Percentiles rank a stretch among this genome's conserved stretches.
Evolutionary conservation across 352 stramenopile genomes (phyloP).

Genomic region (Phytophthora fragariae): DNA sequence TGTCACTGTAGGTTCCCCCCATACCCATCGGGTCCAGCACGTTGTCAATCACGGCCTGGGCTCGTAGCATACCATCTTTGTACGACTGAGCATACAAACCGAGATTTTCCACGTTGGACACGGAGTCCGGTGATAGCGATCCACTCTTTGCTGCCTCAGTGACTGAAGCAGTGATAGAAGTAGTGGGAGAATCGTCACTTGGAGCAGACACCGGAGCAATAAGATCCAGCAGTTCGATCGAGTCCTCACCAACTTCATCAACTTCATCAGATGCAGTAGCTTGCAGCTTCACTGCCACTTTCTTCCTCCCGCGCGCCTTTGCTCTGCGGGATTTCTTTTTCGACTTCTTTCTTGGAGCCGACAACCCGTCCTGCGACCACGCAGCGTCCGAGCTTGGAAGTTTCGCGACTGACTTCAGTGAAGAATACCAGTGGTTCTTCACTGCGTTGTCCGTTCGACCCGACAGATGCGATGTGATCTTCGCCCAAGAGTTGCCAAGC

Average conservation of each 20-base stretch:
- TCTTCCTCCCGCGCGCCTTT: constrained; percentile 13
- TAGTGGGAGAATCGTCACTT: not conserved
- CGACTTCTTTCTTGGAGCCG: constrained; percentile 14
- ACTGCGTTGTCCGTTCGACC: constrained; percentile 97
- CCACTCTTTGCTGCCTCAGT: constrained; percentile 15
- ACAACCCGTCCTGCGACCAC: not conserved
- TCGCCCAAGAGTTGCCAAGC: constrained; percentile 97
- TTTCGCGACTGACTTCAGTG: constrained; percentile 72
- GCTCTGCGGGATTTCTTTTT: constrained; percentile 30
- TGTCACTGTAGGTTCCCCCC: constrained; percentile 7
- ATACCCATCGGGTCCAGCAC: constrained; percentile 45
- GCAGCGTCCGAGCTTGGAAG: not conserved
- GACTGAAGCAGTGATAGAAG: not conserved
- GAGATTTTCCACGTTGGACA: constrained; percentile 36
- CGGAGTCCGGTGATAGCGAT: constrained; percentile 43
- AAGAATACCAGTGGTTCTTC: constrained; percentile 98
- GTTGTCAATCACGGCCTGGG: constrained; percentile 38
- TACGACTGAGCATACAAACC: constrained; percentile 25
- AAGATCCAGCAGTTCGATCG: not conserved
- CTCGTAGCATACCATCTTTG: constrained; percentile 20
- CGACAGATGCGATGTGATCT: constrained; percentile 97
- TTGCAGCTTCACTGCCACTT: not conserved
- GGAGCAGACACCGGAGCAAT: not conserved
- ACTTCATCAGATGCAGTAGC: not conserved
- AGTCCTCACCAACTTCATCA: not conserved